These are phyloP conservation scores for Fomitopsis palustris DNA, from an alignment of 1,284 basidiomycete genomes.

Conservation along the genomic window DNA sequence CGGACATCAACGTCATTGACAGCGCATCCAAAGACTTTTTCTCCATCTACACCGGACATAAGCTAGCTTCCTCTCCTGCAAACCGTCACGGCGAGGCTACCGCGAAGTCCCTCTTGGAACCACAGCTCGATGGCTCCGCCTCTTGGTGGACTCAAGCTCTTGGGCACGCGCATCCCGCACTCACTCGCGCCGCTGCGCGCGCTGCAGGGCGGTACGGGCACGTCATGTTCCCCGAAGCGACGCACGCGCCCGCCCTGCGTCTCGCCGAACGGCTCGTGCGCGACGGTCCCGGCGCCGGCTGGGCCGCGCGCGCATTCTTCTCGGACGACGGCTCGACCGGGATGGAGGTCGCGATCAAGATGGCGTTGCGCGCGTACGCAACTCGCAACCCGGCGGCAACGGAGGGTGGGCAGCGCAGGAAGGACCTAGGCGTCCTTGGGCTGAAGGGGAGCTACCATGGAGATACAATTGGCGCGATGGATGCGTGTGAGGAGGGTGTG, in stretches of 20 bases:
- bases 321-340: conserved; percentile 95
- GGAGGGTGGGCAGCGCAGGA: conserved; percentile 37
- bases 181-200: conserved; percentile 84
- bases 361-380: conserved; percentile 83
- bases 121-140: conserved; percentile 88
- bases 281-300: conserved; percentile 76
- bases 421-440: conserved; percentile 79
- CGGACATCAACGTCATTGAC: conserved; percentile 88
- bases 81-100: neutral
- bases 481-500: conserved; percentile 87
- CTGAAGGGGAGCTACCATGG: conserved; percentile 95
- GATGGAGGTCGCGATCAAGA: conserved; percentile 96
- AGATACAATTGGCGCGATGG: conserved; percentile 98
- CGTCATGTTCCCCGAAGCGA: conserved; percentile 91
- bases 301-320: conserved; percentile 92
- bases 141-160: conserved; percentile 99
- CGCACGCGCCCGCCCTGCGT: conserved; percentile 80
- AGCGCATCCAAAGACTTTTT: conserved; percentile 89
- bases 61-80: neutral
- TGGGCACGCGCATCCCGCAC: conserved; percentile 77
- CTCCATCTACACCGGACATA: conserved; percentile 54
- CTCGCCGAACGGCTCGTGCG: conserved; percentile 72
- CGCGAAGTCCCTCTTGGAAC: conserved; percentile 49
- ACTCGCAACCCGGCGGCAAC: conserved; percentile 36
- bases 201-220: conserved; percentile 96